phyloP scores from a whole-genome alignment of 2,329 filamentous ascomycete species.

The Lachnellula cervina region DNA sequence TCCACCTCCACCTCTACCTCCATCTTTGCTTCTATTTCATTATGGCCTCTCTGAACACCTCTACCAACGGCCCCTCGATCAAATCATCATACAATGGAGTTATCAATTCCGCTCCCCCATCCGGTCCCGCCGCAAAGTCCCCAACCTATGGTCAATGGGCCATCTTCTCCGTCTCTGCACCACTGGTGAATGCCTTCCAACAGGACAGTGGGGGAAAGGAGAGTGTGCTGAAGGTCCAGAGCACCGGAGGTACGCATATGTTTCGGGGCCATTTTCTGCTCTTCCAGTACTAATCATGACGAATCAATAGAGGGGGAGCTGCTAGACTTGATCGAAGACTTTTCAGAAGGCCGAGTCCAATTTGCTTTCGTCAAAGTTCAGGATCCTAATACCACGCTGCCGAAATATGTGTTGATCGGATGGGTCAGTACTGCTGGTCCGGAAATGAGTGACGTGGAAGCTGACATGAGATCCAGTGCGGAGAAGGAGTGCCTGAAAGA shows the following conservation, averaged over 20 bases:
- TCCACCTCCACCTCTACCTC: background rate
- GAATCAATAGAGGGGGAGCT: constrained; percentile 73
- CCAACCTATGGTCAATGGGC: constrained; percentile 90
- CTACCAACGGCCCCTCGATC: constrained; percentile 76
- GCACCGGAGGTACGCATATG: constrained; percentile 64
- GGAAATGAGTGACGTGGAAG: background rate
- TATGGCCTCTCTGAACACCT: constrained; percentile 79
- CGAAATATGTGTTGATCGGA: constrained; percentile 88
- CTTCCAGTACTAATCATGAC: constrained; percentile 14
- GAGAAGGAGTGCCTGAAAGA: constrained; percentile 93
- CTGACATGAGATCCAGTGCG: constrained; percentile 55
- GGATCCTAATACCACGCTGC: constrained; percentile 83
- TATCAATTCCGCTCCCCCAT: constrained; percentile 54
- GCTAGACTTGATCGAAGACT: constrained; percentile 84
- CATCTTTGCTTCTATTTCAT: constrained; percentile 3
- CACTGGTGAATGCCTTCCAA: constrained; percentile 89
- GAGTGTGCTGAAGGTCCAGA: constrained; percentile 91
- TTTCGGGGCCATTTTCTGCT: background rate
- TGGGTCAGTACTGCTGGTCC: constrained; percentile 52
- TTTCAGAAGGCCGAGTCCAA: constrained; percentile 93
- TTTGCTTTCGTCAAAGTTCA: constrained; percentile 97
- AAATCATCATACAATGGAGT: constrained; percentile 74
- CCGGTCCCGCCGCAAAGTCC: constrained; percentile 57
- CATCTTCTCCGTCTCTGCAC: constrained; percentile 86
- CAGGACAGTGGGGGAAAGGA: constrained; percentile 76